Evolutionary conservation across 768 basidiomycete genomes (phyloP).

Genomic region (Trametes punicea): DNA sequence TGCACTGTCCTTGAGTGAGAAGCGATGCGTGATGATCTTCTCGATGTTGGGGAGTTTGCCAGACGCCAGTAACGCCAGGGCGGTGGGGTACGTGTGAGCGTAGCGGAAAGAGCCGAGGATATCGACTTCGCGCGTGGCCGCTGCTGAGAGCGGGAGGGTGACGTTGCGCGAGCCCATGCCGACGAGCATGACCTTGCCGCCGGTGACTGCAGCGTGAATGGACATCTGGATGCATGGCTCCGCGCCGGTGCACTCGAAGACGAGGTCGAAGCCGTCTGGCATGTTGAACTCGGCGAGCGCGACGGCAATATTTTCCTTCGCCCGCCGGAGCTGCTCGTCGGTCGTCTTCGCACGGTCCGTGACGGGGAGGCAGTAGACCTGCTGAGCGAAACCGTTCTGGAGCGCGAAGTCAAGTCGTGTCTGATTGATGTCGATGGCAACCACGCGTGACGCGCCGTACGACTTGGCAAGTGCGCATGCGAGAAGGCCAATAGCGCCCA

Average conservation of each 20-base stretch:
- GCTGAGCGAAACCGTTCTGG: constrained; percentile 69
- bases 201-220: constrained; percentile 75
- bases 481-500: constrained; percentile 90
- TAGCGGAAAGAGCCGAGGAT: constrained; percentile 91
- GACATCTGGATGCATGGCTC: constrained; percentile 91
- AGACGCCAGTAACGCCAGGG: constrained; percentile 62
- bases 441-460: constrained; percentile 65
- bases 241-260: constrained; percentile 95
- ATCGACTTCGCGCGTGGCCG: constrained; percentile 88
- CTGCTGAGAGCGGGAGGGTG: constrained; percentile 76
- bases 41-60: constrained; percentile 62
- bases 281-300: constrained; percentile 55
- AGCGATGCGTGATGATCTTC: constrained; percentile 78
- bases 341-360: constrained; percentile 40
- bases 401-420: constrained; percentile 77
- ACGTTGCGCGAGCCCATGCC: constrained; percentile 92
- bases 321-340: constrained; percentile 55
- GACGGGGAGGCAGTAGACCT: constrained; percentile 62
- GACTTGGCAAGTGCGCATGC: constrained; percentile 77
- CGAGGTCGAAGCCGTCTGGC: constrained; percentile 83
- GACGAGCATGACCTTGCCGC: constrained; percentile 89
- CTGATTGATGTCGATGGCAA: constrained; percentile 85
- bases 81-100: constrained; percentile 87
- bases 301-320: constrained; percentile 52
- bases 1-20: constrained; percentile 58